Base-by-base conservation (phyloP, 2,329 filamentous ascomycete genomes). In the Lachnellula arida region DNA sequence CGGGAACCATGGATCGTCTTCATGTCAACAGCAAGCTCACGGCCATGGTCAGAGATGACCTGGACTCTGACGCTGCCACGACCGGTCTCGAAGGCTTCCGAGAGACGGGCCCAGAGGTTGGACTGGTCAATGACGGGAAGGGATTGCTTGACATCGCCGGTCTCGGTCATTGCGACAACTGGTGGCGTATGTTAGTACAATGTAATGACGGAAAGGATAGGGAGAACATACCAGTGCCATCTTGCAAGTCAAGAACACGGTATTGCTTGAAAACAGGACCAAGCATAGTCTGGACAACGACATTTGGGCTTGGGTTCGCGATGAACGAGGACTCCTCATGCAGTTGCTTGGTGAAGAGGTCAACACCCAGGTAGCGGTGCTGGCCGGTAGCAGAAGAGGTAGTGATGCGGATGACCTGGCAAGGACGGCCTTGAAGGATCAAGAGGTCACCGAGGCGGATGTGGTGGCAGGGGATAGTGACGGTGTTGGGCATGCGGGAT, bases 261-360 rank as follows among this genome's bases (percentile, higher is more conserved):
- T 99, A 99, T 84, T 97, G 94, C 91, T 97, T 97, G 91, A 97
- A 97, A 80, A 97, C 86, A 63, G 94, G 94, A 69, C 93, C 94
- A 66, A 96, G 89, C 91, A 99, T 97, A 80, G 93, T 97, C 88
- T 99, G 94, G 71, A 99, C 93, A 63, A 97, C 86, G 60, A 99
- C 94, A 68, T 90, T 96, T 68, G 93, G 93, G 65, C 89, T 90
- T 64, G 94, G 94, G 88, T 96, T 95, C 78, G 90, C 92, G 79
- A 97, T 86, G 80, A 96, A 97, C 70, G 88, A 93, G 56, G 91
- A 96, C 87, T 99, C 94, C 81, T 99, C 94, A 73, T 97, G 91
- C 65, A 99, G 85, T 81, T 97, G 91, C 85, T 96, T 96, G 83
- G 92, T 97, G 90, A 99, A 99, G 72, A 99, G 89, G 78, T 99